phyloP scores from a whole-genome alignment of 2,329 filamentous ascomycete species.

The Neofusicoccum cordaticola region DNA sequence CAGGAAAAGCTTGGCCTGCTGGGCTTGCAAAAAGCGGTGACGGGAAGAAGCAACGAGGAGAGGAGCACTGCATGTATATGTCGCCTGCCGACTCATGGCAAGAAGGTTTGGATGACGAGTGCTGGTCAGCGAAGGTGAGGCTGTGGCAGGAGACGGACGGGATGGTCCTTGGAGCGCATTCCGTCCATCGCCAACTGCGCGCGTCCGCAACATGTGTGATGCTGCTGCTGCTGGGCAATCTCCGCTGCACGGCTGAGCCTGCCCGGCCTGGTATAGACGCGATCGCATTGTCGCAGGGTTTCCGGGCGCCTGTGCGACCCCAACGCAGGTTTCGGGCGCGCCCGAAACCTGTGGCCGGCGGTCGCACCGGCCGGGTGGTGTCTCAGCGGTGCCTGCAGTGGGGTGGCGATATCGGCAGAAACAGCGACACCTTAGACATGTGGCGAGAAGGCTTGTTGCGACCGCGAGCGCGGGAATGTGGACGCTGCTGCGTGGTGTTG shows the following conservation, averaged over 20 bases:
- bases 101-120: not conserved
- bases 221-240: conserved; percentile 2
- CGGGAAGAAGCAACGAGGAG: not conserved
- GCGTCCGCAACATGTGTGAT: not conserved
- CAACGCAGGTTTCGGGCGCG: too few species aligned
- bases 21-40: not conserved
- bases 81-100: conserved; percentile 9
- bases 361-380: not conserved
- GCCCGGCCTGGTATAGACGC: not conserved
- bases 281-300: not conserved
- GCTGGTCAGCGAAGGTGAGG: not conserved
- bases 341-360: not conserved
- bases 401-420: not conserved
- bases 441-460: not conserved
- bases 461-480: not conserved
- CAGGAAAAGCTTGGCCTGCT: conserved; percentile 8
- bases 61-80: not conserved
- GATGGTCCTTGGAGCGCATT: not conserved
- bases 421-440: not conserved
- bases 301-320: not conserved
- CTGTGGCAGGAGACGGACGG: not conserved
- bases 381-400: not conserved
- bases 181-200: not conserved
- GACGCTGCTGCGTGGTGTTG: not conserved
- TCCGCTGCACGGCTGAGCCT: not conserved